Conservation (phyloP, 2,329 filamentous ascomycete genomes). For the Lachnellula suecica region DNA sequence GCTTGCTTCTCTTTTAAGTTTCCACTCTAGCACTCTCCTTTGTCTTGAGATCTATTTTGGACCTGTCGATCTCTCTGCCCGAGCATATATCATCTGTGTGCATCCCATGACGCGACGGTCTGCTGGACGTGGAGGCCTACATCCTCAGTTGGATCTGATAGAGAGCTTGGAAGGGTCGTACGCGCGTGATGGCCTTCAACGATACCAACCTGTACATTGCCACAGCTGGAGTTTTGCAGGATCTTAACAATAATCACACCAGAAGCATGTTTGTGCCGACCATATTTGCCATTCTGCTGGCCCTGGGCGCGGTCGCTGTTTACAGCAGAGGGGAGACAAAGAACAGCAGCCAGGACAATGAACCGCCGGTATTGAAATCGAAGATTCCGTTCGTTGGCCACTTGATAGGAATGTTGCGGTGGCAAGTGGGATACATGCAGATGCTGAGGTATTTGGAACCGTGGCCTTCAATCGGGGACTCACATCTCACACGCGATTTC, state of each 20-base stretch:
- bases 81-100: no score
- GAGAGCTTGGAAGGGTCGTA: background rate
- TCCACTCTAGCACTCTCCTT: no score
- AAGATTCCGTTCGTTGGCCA: slow-evolving; percentile 46
- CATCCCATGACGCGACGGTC: slow-evolving; percentile 15
- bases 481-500: background rate
- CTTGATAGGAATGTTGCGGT: slow-evolving; percentile 41
- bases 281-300: slow-evolving; percentile 5
- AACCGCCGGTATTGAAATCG: slow-evolving; percentile 42
- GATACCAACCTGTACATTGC: slow-evolving; percentile 1
- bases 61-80: no score
- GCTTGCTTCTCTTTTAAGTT: no score
- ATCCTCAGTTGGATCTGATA: slow-evolving; percentile 12
- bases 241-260: no score
- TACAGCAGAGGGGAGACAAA: slow-evolving; percentile 9
- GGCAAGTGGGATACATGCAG: slow-evolving; percentile 37
- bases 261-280: slow-evolving; percentile 5
- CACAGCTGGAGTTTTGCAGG: slow-evolving; percentile 2
- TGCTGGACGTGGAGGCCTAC: slow-evolving; percentile 9
- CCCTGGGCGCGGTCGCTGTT: slow-evolving; percentile 1
- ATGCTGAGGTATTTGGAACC: slow-evolving; percentile 37
- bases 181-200: slow-evolving; percentile 9
- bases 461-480: background rate
- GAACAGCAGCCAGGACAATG: slow-evolving; percentile 19
- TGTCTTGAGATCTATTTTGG: no score